Evolutionary conservation across 495 filamentous ascomycete species (phyloP).

Genomic region (Penicillium pancosmium): DNA sequence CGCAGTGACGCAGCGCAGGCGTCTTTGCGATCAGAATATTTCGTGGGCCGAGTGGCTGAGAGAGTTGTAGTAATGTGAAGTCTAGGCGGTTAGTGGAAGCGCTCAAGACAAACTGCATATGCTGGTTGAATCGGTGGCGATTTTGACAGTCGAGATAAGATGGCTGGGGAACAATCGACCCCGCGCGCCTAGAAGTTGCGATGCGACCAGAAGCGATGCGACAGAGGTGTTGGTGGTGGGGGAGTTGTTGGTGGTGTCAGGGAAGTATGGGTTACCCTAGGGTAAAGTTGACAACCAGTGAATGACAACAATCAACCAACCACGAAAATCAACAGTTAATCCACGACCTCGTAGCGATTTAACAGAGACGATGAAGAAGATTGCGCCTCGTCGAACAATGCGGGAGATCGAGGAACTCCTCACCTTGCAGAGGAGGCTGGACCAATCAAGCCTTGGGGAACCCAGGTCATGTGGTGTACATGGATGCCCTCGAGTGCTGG

Average conservation of each 20-base stretch:
- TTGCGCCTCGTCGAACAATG: conserved; percentile 24
- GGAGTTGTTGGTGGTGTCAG: conserved; percentile 7
- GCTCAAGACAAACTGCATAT: conserved; percentile 1
- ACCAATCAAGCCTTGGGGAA: conserved; percentile 22
- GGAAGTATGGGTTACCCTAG: conserved; percentile 3
- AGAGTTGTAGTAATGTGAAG: neutral
- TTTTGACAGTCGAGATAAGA: conserved; percentile 17
- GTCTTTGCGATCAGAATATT: conserved; percentile 14
- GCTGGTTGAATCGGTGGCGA: neutral
- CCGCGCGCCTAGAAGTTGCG: conserved; percentile 19
- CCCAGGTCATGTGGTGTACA: conserved; percentile 19
- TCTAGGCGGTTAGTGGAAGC: conserved; percentile 26
- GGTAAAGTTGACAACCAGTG: neutral
- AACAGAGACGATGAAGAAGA: conserved; percentile 13
- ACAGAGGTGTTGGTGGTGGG: conserved; percentile 5
- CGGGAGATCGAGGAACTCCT: conserved; percentile 26
- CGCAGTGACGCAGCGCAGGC: conserved; percentile 27
- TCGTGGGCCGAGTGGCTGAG: conserved; percentile 1
- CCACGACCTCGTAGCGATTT: neutral
- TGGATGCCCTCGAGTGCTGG: conserved; percentile 4
- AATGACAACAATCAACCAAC: neutral
- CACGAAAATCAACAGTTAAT: neutral
- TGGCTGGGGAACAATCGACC: conserved; percentile 23
- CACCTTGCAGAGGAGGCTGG: conserved; percentile 33
- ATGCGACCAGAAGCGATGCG: conserved; percentile 28